Base-by-base conservation (phyloP, 805 yeast genomes). In the Metschnikowia lunata region DNA sequence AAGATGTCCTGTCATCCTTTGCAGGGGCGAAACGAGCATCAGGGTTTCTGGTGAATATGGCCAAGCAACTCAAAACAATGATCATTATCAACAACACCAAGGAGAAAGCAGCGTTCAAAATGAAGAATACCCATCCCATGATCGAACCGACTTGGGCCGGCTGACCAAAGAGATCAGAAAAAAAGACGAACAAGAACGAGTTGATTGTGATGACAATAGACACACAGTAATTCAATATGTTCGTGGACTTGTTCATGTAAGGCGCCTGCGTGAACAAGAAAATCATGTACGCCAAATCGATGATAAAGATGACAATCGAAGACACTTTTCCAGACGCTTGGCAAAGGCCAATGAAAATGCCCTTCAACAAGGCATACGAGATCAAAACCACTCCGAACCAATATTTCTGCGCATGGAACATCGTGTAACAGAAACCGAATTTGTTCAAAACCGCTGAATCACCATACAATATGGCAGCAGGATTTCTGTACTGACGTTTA, bases 71-170 rank as follows among this genome's bases (percentile, higher is more conserved):
- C 54, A 85, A 82, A 2, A 80, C 80, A 47, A 89, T 72, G 56
- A 87, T 83, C 69, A 83, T 64, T 30, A 89, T 53, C 61, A 90
- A 74, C 54, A 90, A 70, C 41, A 88, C 73, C 52, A 87, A 73
- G 8, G 96, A 80, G 59, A 86, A 89, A 5, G 91, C 95, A 7
- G 97, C 97, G 62, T 90, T 90, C 62, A 90, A 63, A 45, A 90
- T 75, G 63, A 90, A 90, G 67, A 87, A 90, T 1, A 90, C 74
- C 80, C 95, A 85, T 0, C 95, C 97, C 96, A 90, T 87, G 44
- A 90, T 79, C 1, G 96, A 83, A 11, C 82, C 71, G 10, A 87
- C 97, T 8, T 79, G 76, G 15, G 81, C 82, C 8, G 88, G 82
- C 67, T 89, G 96, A 40, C 83, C 82, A 66, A 86, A 88, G 50